Evolutionary conservation across 31 red algal genomes (phyloP), one percentile per base, ranked within the genome.

Genomic region (Bonnemaisonia californica): DNA sequence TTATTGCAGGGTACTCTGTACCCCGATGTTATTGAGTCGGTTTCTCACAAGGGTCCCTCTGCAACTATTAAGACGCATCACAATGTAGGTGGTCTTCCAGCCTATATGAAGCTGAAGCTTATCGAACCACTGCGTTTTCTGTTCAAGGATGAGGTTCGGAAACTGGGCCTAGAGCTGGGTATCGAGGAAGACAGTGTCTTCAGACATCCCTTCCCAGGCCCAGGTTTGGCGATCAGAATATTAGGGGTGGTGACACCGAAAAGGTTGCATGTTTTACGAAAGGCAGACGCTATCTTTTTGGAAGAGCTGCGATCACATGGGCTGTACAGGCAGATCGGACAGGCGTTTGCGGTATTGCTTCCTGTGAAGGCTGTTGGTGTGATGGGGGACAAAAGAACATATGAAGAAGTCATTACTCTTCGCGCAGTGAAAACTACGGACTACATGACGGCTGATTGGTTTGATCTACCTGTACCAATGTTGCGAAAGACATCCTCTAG

Each of bases 41-140:
- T 85, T 12, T 83, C 73, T 23, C 83, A 99, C 69, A 90, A 88
- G 54, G 93, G 93, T 1, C 93, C 93, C 19, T 90, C 93, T 0
- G 93, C 91, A 31, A 99, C 97, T 30, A 99, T 99, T 79, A 99
- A 99, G 69, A 99, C 93, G 8, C 97, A 99, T 54, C 97, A 99
- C 73, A 99, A 99, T 58, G 97, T 99, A 1, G 97, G 97, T 36
- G 97, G 97, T 22, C 66, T 99, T n/a, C 97, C 97, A 2, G 86
- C 57, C 0, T 62, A 88, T 47, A 99, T 99, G 97, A 78, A 96
- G 51, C 80, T 99, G 29, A 54, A 96, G 78, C 89, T 99, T 23
- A 86, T 99, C 60, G 97, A 99, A 39, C 97, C 97, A 22, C 80
- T 99, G 51, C 93, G 97, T 3, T 79, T 82, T 38, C 74, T 99